Base-by-base conservation (phyloP, 192 early-diverging fungal genomes). In the Thamnidium elegans region DNA sequence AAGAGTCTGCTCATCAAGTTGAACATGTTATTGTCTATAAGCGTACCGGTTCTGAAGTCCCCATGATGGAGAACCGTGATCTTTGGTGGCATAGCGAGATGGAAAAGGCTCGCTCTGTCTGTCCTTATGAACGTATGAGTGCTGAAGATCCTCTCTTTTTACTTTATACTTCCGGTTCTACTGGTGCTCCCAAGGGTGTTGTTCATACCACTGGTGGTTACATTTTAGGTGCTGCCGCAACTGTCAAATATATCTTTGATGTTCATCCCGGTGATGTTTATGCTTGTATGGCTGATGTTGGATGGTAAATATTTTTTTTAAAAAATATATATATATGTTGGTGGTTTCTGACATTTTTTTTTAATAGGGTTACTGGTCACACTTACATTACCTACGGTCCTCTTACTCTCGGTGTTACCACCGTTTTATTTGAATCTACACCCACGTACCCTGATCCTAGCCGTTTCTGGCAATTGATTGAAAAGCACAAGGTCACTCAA, bases 201-300 rank as follows among this genome's bases (percentile, higher is more conserved):
- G 74, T 97, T 62, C 95, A 97, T 78, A 92, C 94, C 36, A 92
- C 93, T 43, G 95, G 84, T 56, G 95, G 95, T 21, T 97, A 97
- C 71, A 82, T 97, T 19, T 80, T 97, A 26, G 93, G 94, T 53
- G 94, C 88, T 9, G 78, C 86, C 10, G 70, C 86, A 39, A 94
- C 92, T 11, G 79, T 87, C 70, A 96, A 96, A 74, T 94, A 95
- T 65, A 84, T 94, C 55, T 98, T 98, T 82, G 95, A 98, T 65
- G 82, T 92, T 63, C 95, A 98, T 73, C 84, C 84, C 7, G 79
- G 79, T 65, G 95, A 98, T 65, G 80, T 92, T 55, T 92, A 89
- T 80, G 94, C 89, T 64, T 98, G 95, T 81, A 93, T 93, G 78
- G 95, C 94, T 67, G 95, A 97, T 80, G 91, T 97, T 60, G 95